Conservation (phyloP, 1,139 yeast species). For the Yamadazyma mexicana region DNA sequence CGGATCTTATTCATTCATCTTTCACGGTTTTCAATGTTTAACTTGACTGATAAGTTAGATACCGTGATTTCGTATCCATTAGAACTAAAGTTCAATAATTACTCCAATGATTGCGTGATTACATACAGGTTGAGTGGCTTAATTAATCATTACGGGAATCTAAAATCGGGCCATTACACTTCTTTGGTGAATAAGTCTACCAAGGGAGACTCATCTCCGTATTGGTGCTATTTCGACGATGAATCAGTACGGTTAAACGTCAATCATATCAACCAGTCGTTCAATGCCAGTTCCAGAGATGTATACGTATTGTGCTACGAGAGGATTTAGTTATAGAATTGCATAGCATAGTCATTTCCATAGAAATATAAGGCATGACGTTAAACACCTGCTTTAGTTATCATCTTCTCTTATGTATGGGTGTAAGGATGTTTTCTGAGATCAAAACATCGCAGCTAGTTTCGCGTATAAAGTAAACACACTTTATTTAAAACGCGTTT, state of each 20-base stretch:
- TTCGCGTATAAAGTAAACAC: conserved; percentile 4
- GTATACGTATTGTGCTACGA: conserved; percentile 77
- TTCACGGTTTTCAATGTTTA: conserved; percentile 57
- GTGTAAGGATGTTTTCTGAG: conserved; percentile 1
- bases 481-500: conserved; percentile 1
- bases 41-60: conserved; percentile 55
- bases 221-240: conserved; percentile 77
- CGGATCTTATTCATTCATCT: conserved; percentile 64
- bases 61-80: conserved; percentile 56
- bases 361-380: neutral
- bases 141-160: conserved; percentile 69
- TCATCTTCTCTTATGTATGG: neutral
- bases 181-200: conserved; percentile 57
- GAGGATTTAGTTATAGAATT: conserved; percentile 23
- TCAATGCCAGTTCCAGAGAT: conserved; percentile 51
- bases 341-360: neutral
- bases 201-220: conserved; percentile 19
- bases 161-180: conserved; percentile 76
- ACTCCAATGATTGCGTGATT: conserved; percentile 33
- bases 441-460: neutral
- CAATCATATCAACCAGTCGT: conserved; percentile 48
- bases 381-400: no score
- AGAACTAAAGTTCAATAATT: conserved; percentile 45
- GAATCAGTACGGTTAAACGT: conserved; percentile 52
- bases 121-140: conserved; percentile 59